Conservation (phyloP, 306 rosid genomes). For the Vachellia pachyceras region DNA sequence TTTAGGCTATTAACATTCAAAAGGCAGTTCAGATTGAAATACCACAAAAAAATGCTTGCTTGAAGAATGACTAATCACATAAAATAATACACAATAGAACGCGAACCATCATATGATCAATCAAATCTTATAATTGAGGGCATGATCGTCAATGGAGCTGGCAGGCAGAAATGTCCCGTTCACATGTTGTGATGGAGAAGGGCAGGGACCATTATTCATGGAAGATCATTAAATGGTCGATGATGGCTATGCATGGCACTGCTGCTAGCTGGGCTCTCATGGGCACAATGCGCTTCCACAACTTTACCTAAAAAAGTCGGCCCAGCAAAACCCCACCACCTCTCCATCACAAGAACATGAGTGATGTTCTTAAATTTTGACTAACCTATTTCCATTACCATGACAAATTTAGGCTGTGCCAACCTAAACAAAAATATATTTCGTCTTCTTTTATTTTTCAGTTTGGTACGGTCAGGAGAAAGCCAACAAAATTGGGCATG, state of each 20-base stretch:
- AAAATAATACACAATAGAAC: not conserved
- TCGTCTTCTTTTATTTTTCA: not conserved
- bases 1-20: not conserved
- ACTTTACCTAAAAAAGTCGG: slow-evolving; percentile 28
- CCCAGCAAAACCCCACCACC: slow-evolving; percentile 14
- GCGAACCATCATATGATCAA: not conserved
- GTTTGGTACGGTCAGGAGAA: not conserved
- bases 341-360: not conserved
- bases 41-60: not conserved
- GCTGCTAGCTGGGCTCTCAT: not conserved
- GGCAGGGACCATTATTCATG: slow-evolving; percentile 13
- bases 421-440: not conserved
- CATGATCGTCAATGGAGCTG: slow-evolving; percentile 8
- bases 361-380: not conserved
- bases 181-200: slow-evolving; percentile 16
- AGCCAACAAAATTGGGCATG: not conserved
- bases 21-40: not conserved
- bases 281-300: slow-evolving; percentile 31
- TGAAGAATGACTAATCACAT: not conserved
- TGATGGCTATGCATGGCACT: too few relatives aligned
- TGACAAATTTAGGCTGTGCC: not conserved
- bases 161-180: slow-evolving; percentile 42
- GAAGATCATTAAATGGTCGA: slow-evolving; percentile 33
- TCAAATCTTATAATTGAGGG: not conserved
- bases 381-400: not conserved